Percentiles rank a stretch among this genome's conserved stretches.
These are phyloP conservation scores for Bruguiera sexangula DNA, from an alignment of 345 rosid species.

Conservation along the genomic window DNA sequence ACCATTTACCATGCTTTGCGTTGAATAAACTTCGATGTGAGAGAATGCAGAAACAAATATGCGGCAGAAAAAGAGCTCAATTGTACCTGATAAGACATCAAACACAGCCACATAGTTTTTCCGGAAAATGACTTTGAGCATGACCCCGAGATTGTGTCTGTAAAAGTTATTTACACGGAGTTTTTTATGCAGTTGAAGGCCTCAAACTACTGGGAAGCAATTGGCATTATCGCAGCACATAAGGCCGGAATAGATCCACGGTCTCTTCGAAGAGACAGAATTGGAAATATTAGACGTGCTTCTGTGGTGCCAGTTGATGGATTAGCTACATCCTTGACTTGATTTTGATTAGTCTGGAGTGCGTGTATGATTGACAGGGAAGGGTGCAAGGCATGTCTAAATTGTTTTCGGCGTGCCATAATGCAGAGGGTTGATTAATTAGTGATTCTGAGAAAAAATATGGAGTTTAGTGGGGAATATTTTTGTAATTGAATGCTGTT, in stretches of 20 bases:
- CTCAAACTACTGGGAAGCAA: slow-evolving; percentile 66
- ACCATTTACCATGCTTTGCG: background rate
- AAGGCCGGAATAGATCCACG: slow-evolving; percentile 55
- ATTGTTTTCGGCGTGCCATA: no score
- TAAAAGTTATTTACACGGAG: background rate
- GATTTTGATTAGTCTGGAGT: no score
- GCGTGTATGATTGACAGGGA: no score
- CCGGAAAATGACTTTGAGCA: background rate
- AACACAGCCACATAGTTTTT: background rate
- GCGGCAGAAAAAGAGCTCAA: background rate
- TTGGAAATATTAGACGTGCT: slow-evolving; percentile 29
- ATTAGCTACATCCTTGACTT: no score
- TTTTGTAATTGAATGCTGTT: no score
- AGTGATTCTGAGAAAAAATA: no score
- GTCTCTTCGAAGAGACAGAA: slow-evolving; percentile 45
- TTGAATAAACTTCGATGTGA: background rate
- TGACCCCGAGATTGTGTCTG: background rate
- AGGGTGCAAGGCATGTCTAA: no score
- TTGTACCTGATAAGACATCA: background rate
- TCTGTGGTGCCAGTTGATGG: no score
- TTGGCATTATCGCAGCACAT: slow-evolving; percentile 64
- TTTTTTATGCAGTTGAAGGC: slow-evolving; percentile 50
- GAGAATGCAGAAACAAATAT: background rate
- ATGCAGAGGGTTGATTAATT: no score
- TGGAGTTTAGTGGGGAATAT: no score